phyloP scores from a whole-genome alignment of 164 flowering plant species.

The Magnolia officinalis region DNA sequence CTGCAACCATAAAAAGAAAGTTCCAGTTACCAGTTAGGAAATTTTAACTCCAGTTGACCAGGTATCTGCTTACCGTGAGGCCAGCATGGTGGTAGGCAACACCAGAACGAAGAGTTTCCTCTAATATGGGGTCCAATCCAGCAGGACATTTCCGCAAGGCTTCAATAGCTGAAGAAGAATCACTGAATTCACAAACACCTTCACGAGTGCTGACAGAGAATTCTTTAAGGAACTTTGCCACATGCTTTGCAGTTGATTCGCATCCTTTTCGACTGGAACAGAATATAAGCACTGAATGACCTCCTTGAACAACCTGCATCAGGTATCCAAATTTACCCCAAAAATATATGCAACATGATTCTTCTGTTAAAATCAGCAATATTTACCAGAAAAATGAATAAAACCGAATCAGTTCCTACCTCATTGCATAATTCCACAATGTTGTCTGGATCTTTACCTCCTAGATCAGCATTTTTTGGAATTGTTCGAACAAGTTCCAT shows the following conservation, averaged over 20 bases:
- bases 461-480: slow-evolving; percentile 60
- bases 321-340: background rate
- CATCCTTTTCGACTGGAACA: slow-evolving; percentile 97
- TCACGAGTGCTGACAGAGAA: slow-evolving; percentile 34
- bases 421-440: slow-evolving; percentile 89
- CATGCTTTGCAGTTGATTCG: slow-evolving; percentile 89
- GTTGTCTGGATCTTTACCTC: slow-evolving; percentile 98
- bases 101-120: slow-evolving; percentile 87
- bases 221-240: slow-evolving; percentile 63
- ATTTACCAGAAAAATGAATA: background rate
- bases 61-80: slow-evolving; percentile 59
- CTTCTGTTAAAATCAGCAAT: background rate
- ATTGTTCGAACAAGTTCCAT: slow-evolving; percentile 73
- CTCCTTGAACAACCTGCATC: slow-evolving; percentile 84
- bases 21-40: slow-evolving; percentile 1
- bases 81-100: slow-evolving; percentile 99
- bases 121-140: slow-evolving; percentile 82
- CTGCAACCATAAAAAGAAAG: background rate
- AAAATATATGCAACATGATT: background rate
- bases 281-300: slow-evolving; percentile 88
- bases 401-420: slow-evolving; percentile 32
- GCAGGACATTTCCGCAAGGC: slow-evolving; percentile 72
- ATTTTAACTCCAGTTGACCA: background rate
- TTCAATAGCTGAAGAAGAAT: slow-evolving; percentile 72
- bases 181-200: slow-evolving; percentile 43